phyloP scores from a whole-genome alignment of 495 filamentous ascomycete species.

The Neurospora sp. region DNA sequence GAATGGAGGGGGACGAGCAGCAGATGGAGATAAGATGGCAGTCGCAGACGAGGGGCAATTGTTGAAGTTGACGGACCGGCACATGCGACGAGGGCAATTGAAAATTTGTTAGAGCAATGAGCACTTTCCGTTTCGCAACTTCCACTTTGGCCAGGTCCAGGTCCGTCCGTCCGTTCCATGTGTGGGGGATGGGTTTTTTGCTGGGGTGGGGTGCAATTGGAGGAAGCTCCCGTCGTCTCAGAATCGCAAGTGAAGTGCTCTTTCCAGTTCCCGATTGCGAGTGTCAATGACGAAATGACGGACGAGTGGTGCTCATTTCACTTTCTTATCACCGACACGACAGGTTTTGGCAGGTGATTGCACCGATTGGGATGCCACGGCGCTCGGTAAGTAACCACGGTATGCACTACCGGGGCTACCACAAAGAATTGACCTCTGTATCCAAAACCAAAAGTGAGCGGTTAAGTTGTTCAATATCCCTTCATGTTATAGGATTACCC shows the following conservation, averaged over 20 bases:
- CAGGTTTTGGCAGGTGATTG: not conserved
- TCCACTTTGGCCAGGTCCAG: not conserved
- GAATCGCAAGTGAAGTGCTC: not conserved
- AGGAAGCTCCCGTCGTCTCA: not conserved
- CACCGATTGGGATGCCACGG: not conserved
- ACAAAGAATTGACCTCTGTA: not conserved
- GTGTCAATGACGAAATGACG: not conserved
- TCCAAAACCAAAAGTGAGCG: not conserved
- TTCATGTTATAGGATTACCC: not conserved
- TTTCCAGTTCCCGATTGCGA: not conserved
- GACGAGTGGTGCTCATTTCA: not conserved
- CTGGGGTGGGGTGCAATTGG: not conserved
- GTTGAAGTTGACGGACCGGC: not conserved
- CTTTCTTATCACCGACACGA: not conserved
- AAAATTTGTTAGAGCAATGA: not conserved
- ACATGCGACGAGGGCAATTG: not conserved
- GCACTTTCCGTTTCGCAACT: not conserved
- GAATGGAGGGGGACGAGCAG: not conserved
- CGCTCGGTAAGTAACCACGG: not conserved
- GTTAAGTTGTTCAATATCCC: not conserved
- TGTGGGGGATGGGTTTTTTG: not conserved
- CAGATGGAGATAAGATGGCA: not conserved
- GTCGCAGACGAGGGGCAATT: not conserved
- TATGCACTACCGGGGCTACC: not conserved
- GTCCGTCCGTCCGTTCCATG: not conserved